Evolutionary conservation across 352 stramenopile species (phyloP).

Genomic region (Globisporangium abappressorium): DNA sequence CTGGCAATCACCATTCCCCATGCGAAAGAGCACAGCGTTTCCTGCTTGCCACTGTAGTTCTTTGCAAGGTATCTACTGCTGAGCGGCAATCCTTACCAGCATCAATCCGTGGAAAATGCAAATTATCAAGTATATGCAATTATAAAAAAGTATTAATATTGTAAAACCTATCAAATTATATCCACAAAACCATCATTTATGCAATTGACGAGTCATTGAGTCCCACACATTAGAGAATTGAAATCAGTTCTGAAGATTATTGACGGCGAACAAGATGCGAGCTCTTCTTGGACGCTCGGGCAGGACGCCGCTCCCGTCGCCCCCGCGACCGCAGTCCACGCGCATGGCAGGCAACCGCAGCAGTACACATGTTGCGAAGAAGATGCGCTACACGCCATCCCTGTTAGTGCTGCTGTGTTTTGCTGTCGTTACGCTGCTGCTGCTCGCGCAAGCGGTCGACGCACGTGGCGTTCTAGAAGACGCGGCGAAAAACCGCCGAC

Average conservation of each 20-base stretch:
- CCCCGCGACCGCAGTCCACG: not conserved
- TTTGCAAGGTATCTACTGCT: not conserved
- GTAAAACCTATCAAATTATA: not conserved
- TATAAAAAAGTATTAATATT: not conserved
- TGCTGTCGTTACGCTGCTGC: not conserved
- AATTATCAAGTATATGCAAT: not conserved
- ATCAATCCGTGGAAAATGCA: not conserved
- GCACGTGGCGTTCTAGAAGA: not conserved
- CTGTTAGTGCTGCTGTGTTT: not conserved
- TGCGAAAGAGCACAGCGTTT: not conserved
- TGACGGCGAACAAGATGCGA: not conserved
- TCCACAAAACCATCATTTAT: not conserved
- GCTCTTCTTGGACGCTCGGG: not conserved
- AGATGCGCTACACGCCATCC: no score
- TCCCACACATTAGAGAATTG: not conserved
- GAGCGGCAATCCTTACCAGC: not conserved
- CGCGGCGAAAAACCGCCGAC: not conserved
- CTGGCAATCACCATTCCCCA: not conserved
- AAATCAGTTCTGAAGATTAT: constrained; percentile 3
- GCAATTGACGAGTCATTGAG: not conserved
- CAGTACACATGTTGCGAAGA: not conserved
- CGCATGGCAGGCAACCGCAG: not conserved
- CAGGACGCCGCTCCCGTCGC: not conserved
- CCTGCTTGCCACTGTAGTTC: not conserved
- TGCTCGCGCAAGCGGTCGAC: not conserved